phyloP scores from a whole-genome alignment of 306 rosid genomes.

The Mimosa bimucronata region DNA sequence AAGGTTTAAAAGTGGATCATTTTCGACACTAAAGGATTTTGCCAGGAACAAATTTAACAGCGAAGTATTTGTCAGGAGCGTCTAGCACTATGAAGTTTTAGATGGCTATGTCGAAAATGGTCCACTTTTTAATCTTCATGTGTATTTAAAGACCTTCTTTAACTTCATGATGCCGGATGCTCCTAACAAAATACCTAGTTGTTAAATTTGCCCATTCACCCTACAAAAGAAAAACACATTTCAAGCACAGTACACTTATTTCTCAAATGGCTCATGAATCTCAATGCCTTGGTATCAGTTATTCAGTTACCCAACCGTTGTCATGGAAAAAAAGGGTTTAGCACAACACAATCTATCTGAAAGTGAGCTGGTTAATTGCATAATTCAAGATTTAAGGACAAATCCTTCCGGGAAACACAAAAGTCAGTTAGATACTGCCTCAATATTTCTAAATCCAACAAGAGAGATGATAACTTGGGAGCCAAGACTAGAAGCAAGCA shows the following conservation, averaged over 20 bases:
- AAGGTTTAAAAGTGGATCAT: too few species aligned
- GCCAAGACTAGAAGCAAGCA: conserved; percentile 35
- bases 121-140: too few species aligned
- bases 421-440: conserved; percentile 19
- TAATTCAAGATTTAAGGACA: conserved; percentile 25
- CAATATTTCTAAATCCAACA: conserved; percentile 35
- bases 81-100: too few species aligned
- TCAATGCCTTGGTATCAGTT: neutral
- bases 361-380: conserved; percentile 13
- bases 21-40: too few species aligned
- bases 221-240: too few species aligned
- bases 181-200: too few species aligned
- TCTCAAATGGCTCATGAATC: neutral
- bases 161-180: too few species aligned
- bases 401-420: conserved; percentile 13
- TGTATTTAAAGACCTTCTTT: too few species aligned
- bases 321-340: neutral
- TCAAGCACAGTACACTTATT: neutral
- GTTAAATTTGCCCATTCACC: too few species aligned
- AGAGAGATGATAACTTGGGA: conserved; percentile 29
- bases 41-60: too few species aligned
- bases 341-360: neutral
- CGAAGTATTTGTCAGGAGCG: too few species aligned
- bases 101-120: too few species aligned
- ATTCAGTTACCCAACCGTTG: neutral